Percentiles rank a stretch among this genome's conserved stretches.
phyloP scores from a whole-genome alignment of 306 rosid species.

The Urtica urens region DNA sequence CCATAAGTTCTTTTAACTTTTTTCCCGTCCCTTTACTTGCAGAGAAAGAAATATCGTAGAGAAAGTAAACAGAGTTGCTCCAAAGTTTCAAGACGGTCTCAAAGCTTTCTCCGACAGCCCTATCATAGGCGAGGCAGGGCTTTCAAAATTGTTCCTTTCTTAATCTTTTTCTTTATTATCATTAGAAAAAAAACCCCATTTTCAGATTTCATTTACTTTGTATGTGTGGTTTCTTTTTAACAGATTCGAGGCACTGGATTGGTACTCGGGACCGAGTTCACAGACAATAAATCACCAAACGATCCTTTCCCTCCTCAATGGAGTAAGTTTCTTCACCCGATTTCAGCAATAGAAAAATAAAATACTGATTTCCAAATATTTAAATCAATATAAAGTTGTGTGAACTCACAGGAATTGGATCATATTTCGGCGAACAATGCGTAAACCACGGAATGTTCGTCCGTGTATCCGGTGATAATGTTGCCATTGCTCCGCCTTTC shows the following conservation, averaged over 20 bases:
- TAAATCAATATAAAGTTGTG: too few species aligned
- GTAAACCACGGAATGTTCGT: constrained; percentile 70
- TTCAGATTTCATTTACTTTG: neutral
- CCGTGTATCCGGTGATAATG: constrained; percentile 66
- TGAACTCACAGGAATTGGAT: constrained; percentile 46
- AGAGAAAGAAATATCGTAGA: constrained; percentile 78
- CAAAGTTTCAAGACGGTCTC: constrained; percentile 75
- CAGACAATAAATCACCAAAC: constrained; percentile 80
- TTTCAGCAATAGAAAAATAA: neutral
- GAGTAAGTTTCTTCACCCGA: constrained; percentile 43
- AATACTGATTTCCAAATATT: neutral
- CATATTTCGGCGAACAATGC: constrained; percentile 81
- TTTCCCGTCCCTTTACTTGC: constrained; percentile 4
- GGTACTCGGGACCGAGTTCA: constrained; percentile 63
- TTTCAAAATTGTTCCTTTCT: constrained; percentile 10
- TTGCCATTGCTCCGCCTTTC: constrained; percentile 81
- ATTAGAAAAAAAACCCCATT: too few species aligned
- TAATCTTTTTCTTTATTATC: too few species aligned
- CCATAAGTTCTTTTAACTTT: neutral
- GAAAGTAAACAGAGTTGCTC: constrained; percentile 41
- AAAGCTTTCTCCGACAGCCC: constrained; percentile 74
- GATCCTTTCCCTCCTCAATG: constrained; percentile 85
- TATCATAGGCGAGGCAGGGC: constrained; percentile 75
- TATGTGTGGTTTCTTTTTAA: constrained; percentile 12
- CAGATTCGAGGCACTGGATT: constrained; percentile 92